Base-by-base conservation (phyloP, 2,329 filamentous ascomycete species). In the Exophiala alcalophila region DNA sequence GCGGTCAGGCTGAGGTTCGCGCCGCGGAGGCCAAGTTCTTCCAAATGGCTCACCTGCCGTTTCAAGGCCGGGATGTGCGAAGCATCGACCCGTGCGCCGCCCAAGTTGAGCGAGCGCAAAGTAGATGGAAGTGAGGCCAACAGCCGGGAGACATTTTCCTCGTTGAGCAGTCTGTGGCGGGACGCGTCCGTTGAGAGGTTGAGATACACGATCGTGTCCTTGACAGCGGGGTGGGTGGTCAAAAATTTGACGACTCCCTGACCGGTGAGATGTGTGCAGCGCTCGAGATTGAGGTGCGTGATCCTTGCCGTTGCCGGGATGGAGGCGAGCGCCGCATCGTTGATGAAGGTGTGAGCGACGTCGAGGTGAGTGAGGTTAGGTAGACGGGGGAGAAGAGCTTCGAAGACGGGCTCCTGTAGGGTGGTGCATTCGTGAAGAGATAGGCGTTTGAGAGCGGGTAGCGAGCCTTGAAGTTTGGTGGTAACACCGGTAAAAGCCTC, bases 391-490 rank as follows among this genome's bases (percentile, higher is more conserved):
- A 92, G 70, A 11, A 91, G 68, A 2, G 69, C 72, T 57, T 86
- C 81, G 57, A 86, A 88, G 30, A 84, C 75, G 0, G 73, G 65
- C 1, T 82, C 69, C 2, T 84, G 77, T 3, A 92, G 72, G 35
- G 78, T 83, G 49, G 82, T 78, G 62, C 85, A 90, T 68, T 87
- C 86, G 66, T 92, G 86, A 41, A 92, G 72, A 21, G 84, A 87
- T 11, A 92, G 62, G 18, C 84, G 78, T 50, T 76, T 78, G 54
- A 91, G 70, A 24, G 73, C 69, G 15, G 70, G 68, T 12, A 49
- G 39, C 10, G 79, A 76, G 64, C 73, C 64, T 28, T 74, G 61
- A 9, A 65, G 62, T 5, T 65, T 61, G 12, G 59, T 56, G 19
- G 71, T 67, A 44, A 83, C 59, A 23, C 77, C 67, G 7, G 75